Evolutionary conservation across 306 rosid species (phyloP).

Genomic region (Ceratonia siliqua): DNA sequence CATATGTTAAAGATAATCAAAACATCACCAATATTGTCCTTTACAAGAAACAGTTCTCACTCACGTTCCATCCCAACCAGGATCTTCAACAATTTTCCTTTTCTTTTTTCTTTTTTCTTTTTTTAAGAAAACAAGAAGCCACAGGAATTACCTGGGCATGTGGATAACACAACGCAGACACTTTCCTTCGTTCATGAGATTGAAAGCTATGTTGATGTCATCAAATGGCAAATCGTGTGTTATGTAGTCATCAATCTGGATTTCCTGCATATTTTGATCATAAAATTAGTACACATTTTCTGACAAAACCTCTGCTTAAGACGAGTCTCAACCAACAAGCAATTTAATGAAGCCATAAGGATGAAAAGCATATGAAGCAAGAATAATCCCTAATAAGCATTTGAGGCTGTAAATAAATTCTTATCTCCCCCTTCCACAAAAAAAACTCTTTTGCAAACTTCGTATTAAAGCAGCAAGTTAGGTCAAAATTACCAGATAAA

Average conservation of each 20-base stretch:
- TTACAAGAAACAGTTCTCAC: not conserved
- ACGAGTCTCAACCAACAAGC: not conserved
- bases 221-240: constrained; percentile 74
- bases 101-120: too few species aligned
- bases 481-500: not conserved
- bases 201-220: constrained; percentile 78
- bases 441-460: not conserved
- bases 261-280: constrained; percentile 61
- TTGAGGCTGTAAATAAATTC: not conserved
- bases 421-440: not conserved
- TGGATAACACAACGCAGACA: constrained; percentile 94
- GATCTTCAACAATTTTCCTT: not conserved
- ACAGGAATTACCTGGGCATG: constrained; percentile 48
- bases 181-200: constrained; percentile 81
- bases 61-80: not conserved
- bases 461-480: not conserved
- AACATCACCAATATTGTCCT: not conserved
- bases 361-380: not conserved
- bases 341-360: constrained; percentile 6
- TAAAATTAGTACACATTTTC: not conserved
- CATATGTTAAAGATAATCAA: too few species aligned
- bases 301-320: not conserved
- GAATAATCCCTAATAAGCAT: not conserved
- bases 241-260: constrained; percentile 78
- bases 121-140: not conserved